phyloP scores from a whole-genome alignment of 2,329 filamentous ascomycete genomes.

The Calonectria crousiana region DNA sequence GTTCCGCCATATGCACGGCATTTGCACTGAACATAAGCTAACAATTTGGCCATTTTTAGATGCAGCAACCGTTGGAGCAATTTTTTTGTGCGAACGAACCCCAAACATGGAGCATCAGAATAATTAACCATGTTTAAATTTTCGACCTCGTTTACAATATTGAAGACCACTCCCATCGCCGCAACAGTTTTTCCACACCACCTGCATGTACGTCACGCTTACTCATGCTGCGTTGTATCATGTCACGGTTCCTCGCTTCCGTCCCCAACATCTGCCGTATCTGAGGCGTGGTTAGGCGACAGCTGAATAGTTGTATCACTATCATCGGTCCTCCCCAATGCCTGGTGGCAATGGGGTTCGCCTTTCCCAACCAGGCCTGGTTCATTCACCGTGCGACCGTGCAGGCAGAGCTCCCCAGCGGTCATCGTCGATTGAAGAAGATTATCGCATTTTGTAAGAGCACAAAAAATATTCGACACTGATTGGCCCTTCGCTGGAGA shows the following conservation, averaged over 20 bases:
- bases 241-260: neutral
- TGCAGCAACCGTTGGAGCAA: neutral
- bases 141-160: too few relatives aligned
- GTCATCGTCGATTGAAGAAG: fast-evolving
- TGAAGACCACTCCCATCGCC: too few relatives aligned
- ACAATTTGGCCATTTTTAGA: too few relatives aligned
- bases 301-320: neutral
- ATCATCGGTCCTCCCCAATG: fast-evolving
- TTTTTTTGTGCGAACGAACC: neutral
- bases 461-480: neutral
- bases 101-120: neutral
- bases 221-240: fast-evolving
- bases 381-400: neutral
- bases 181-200: neutral
- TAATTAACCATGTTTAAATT: neutral
- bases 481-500: neutral
- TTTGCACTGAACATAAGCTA: neutral
- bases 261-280: neutral
- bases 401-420: neutral
- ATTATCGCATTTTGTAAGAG: neutral
- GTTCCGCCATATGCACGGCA: neutral
- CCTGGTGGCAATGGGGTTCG: neutral
- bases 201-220: neutral
- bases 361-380: neutral
- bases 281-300: neutral